These are phyloP conservation scores for Monosporascus ibericus DNA, from an alignment of 2,329 filamentous ascomycete genomes.

Conservation along the genomic window DNA sequence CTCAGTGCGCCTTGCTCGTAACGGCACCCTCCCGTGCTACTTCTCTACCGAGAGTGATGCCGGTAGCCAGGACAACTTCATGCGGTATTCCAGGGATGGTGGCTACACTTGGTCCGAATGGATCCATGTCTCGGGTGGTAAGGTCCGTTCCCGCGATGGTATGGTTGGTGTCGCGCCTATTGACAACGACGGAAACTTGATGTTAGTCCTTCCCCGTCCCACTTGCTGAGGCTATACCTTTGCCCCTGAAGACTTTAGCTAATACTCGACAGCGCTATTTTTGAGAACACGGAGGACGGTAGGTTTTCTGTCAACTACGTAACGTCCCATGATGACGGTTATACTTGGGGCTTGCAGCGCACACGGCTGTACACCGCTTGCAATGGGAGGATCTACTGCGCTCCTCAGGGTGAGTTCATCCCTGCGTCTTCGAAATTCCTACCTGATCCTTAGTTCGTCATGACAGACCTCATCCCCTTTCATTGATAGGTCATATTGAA, in stretches of 20 bases:
- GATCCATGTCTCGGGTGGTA: constrained; percentile 29
- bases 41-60: constrained; percentile 35
- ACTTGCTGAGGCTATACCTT: neutral
- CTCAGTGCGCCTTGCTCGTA: constrained; percentile 26
- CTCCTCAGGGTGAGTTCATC: constrained; percentile 25
- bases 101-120: constrained; percentile 31
- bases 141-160: constrained; percentile 32
- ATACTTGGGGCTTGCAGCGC: constrained; percentile 30
- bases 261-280: constrained; percentile 26
- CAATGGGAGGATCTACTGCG: constrained; percentile 29
- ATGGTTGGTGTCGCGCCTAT: constrained; percentile 37
- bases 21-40: constrained; percentile 36
- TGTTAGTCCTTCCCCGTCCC: constrained; percentile 17
- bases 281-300: constrained; percentile 31
- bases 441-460: neutral
- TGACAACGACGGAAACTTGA: constrained; percentile 22
- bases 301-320: constrained; percentile 32
- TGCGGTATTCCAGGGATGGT: constrained; percentile 32
- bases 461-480: too few relatives aligned
- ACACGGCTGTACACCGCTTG: constrained; percentile 30
- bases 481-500: too few relatives aligned
- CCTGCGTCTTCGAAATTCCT: neutral
- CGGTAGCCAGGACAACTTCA: constrained; percentile 35
- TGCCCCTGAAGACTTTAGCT: neutral
- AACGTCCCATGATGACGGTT: constrained; percentile 33